Conservation (phyloP, 805 yeast genomes). For the Saccharomycopsis capsularis region DNA sequence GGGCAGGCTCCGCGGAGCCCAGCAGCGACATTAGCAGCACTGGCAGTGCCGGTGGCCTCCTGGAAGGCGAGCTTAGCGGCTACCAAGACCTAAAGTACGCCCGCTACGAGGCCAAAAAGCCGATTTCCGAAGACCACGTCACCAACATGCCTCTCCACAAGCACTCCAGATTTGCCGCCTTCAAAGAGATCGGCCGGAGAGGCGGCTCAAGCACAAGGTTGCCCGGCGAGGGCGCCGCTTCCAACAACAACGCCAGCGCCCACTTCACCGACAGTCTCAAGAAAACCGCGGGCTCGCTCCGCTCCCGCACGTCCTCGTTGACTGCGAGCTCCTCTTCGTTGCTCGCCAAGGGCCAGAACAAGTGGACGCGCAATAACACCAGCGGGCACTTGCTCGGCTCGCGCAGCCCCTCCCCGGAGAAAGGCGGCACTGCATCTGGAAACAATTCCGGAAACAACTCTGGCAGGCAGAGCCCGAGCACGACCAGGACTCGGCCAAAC, state of each 20-base stretch:
- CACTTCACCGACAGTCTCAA: neutral
- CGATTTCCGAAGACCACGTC: neutral
- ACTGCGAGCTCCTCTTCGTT: slow-evolving; percentile 1
- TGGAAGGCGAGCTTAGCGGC: neutral
- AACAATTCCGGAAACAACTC: neutral
- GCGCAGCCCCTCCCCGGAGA: neutral
- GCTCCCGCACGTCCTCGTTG: neutral
- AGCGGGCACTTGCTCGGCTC: neutral
- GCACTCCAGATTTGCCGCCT: neutral
- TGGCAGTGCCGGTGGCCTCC: neutral
- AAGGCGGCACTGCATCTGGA: neutral
- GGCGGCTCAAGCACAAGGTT: neutral
- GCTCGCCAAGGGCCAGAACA: neutral
- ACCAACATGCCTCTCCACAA: neutral
- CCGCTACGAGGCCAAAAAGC: neutral
- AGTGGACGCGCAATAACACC: neutral
- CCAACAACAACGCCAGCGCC: neutral
- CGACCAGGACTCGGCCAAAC: neutral
- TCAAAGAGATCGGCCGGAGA: neutral
- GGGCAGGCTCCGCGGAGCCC: too few species aligned
- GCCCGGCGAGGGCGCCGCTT: neutral
- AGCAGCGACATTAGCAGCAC: neutral
- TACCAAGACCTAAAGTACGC: neutral
- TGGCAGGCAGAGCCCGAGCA: neutral
- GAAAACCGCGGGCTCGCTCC: slow-evolving; percentile 1